Evolutionary conservation across 164 flowering plant species (phyloP), one percentile per base, ranked within the genome.

Genomic region (Aristolochia contorta): DNA sequence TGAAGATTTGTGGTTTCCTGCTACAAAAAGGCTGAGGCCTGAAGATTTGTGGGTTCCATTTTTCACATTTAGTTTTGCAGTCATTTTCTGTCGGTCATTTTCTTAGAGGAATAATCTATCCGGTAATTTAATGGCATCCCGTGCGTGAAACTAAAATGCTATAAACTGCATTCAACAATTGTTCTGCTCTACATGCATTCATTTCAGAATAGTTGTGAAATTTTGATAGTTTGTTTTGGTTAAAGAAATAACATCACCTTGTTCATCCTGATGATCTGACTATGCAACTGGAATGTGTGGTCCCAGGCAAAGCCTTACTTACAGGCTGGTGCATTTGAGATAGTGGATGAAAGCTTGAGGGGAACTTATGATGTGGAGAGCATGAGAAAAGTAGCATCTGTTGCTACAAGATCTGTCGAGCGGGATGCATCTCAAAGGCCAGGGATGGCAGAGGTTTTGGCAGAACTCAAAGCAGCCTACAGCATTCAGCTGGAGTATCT

Each of bases 241-340:
- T 21, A 54, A 54, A 54, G 21, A 24, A 15, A 54, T 54, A 24
- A 5, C 24, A 21, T 13, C 22, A 54, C 14, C 25, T 54, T 54
- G 8, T 54, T 19, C 25, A 15, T 19, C 12, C 15, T 54, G 16
- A 54, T 54, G 56, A 13, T 21, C 27, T 54, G 21, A 19, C 27
- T 4, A 13, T 19, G 23, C 20, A 49, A n/a, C 51, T 50, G 56
- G 43, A 49, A 12, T 54, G 45, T 50, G 3, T 0, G 55, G 55
- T 18, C 74, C 73, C 89, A 89, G 96, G 94, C 96, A 12, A 89
- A 85, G 80, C 96, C 96, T 0, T 82, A 84, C 73, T 73, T 89
- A 72, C 94, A 89, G 66, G 91, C 96, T 24, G 96, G 91, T 22
- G 80, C 80, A 57, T 86, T 85, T 72, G 91, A 86, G 76, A 77